Base-by-base conservation (phyloP, 169 alveolate species). In the Cryptosporidium meleagridis region DNA sequence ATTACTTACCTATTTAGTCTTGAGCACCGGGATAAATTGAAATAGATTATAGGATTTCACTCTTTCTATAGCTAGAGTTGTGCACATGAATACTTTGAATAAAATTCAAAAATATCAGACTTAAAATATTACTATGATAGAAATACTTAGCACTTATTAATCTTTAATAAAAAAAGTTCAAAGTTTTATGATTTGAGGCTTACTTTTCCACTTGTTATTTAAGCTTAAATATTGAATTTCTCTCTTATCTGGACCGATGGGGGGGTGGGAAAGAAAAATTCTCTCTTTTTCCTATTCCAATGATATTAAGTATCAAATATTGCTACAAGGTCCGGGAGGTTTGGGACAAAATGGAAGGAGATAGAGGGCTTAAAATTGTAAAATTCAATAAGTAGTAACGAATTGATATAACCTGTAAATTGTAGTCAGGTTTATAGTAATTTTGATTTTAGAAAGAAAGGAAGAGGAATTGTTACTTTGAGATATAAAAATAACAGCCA, bases 41-140 rank as follows among this genome's bases (percentile, higher is more conserved):
- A 55, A 6, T n/a, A 55, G 35, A 23, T 55, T 21, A 16, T 48
- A 1, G 67, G 67, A 23, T 55, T 55, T 23, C 37, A 55, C 18
- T 55, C 67, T 55, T 55, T 55, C 67, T 55, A 55, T 55, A 55
- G 67, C 35, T 55, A 23, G 35, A 31, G 67, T 21, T 37, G 23
- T 55, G 12, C 14, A 55, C 35, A 21, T 55, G 5, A 55, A 26
- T n/a, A n/a, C 67, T 55, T 55, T 55, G 67, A 55, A 55, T 55
- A 55, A 55, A 55, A 55, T 55, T 55, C 67, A 55, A 55, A 48
- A 55, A 26, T 55, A 55, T 14, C 55, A 48, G 21, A 48, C 55
- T 12, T 48, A 48, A 41, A 41, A 41, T 41, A 41, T 41, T 41
- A 41, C 48, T 41, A 41, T 41, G 48, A 41, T 41, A 41, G 48